These are phyloP conservation scores for Aspergillus sp. DNA, from an alignment of 2,329 filamentous ascomycete species.

Conservation along the genomic window DNA sequence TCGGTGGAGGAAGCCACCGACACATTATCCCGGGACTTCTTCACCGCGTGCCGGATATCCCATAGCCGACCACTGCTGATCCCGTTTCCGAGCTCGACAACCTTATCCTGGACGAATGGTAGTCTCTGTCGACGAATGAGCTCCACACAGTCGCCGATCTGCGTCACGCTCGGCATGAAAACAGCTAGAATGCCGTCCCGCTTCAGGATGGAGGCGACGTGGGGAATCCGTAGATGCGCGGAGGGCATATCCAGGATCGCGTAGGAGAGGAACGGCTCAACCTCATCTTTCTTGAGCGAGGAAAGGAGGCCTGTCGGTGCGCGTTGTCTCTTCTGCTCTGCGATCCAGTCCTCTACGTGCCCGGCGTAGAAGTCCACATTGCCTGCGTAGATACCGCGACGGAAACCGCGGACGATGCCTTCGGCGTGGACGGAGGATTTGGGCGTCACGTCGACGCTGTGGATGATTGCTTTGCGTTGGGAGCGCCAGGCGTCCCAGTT, in stretches of 20 bases:
- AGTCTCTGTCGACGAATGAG: conserved; percentile 56
- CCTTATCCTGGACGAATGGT: conserved; percentile 52
- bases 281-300: conserved; percentile 13
- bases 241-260: conserved; percentile 73
- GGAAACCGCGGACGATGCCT: conserved; percentile 66
- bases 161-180: conserved; percentile 77
- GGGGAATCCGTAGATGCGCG: conserved; percentile 54
- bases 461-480: conserved; percentile 68
- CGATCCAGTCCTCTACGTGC: conserved; percentile 65
- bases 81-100: conserved; percentile 48
- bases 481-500: conserved; percentile 50
- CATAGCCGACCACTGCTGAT: conserved; percentile 50
- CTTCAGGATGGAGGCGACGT: conserved; percentile 57
- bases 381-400: conserved; percentile 67
- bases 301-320: conserved; percentile 21
- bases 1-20: conserved; percentile 32
- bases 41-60: conserved; percentile 48
- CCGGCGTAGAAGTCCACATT: conserved; percentile 75
- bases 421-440: conserved; percentile 66
- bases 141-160: conserved; percentile 67
- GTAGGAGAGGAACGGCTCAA: conserved; percentile 67
- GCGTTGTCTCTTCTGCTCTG: conserved; percentile 50
- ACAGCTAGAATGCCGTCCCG: conserved; percentile 66
- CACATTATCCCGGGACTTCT: conserved; percentile 39
- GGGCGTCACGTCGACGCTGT: conserved; percentile 68